Conservation (phyloP, 805 yeast species). For the Kluyveromyces nonfermentans region DNA sequence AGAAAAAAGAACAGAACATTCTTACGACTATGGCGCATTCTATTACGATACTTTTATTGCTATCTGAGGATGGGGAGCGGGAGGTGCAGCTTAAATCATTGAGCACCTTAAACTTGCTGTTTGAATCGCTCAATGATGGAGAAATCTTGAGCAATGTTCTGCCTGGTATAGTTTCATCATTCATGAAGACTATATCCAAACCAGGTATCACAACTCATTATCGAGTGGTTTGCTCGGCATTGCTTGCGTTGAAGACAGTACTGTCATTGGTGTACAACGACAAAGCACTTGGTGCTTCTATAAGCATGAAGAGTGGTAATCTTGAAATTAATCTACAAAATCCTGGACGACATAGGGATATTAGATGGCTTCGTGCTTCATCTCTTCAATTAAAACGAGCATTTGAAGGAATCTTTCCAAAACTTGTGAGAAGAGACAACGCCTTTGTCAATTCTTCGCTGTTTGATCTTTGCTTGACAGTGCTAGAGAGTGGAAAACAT, state of each 20-base stretch:
- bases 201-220: slow-evolving; percentile 31
- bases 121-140: slow-evolving; percentile 34
- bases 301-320: slow-evolving; percentile 14
- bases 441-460: slow-evolving; percentile 11
- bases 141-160: slow-evolving; percentile 40
- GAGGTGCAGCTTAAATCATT: slow-evolving; percentile 29
- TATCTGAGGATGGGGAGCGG: slow-evolving; percentile 20
- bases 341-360: slow-evolving; percentile 32
- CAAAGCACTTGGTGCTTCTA: slow-evolving; percentile 25
- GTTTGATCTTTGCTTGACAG: slow-evolving; percentile 8
- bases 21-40: slow-evolving; percentile 41
- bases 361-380: slow-evolving; percentile 48
- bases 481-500: slow-evolving; percentile 9
- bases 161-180: slow-evolving; percentile 42
- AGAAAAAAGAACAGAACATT: slow-evolving; percentile 19
- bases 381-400: slow-evolving; percentile 41
- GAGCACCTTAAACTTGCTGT: slow-evolving; percentile 29
- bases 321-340: slow-evolving; percentile 7
- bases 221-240: slow-evolving; percentile 25
- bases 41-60: slow-evolving; percentile 34
- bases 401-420: slow-evolving; percentile 28
- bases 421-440: slow-evolving; percentile 19
- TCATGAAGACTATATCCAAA: slow-evolving; percentile 31
- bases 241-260: slow-evolving; percentile 27
- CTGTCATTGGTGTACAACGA: slow-evolving; percentile 36